A percentile compares a stretch with the other conserved stretches of the same genome.
Evolutionary conservation across 371 early-diverging fungal genomes (phyloP).

Genomic region (Saksenaea oblongispora): DNA sequence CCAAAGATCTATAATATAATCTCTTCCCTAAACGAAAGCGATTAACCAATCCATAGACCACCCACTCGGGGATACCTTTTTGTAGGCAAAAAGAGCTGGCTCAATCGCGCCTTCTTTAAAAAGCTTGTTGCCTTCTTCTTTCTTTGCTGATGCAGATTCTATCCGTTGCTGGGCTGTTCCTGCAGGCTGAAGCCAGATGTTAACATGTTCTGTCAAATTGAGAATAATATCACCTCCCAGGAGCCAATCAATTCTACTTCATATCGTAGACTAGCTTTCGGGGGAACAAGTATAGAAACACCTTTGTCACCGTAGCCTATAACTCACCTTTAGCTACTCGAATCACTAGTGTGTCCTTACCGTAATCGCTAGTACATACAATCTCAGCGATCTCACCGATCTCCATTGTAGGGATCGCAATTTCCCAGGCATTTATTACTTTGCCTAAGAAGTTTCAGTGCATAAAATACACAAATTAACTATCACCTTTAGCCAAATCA

Average conservation of each 20-base stretch:
- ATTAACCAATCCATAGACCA: not conserved
- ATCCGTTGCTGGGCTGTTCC: constrained; percentile 27
- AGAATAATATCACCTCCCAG: constrained; percentile 27
- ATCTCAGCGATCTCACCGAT: constrained; percentile 59
- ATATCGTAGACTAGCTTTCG: constrained; percentile 52
- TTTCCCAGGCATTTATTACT: constrained; percentile 62
- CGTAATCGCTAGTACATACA: constrained; percentile 55
- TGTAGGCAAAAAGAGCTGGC: constrained; percentile 38
- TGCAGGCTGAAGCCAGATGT: constrained; percentile 16
- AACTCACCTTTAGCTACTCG: constrained; percentile 6
- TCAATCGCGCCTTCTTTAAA: constrained; percentile 39
- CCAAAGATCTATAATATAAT: constrained; percentile 42
- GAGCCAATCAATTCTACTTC: constrained; percentile 55
- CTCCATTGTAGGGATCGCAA: constrained; percentile 62
- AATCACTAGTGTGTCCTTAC: constrained; percentile 36
- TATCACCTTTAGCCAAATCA: constrained; percentile 13
- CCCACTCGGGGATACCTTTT: constrained; percentile 16
- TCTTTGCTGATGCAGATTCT: constrained; percentile 47
- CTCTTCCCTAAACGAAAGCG: constrained; percentile 24
- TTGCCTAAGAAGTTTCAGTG: constrained; percentile 25
- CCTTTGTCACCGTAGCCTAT: constrained; percentile 64
- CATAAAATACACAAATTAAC: not conserved
- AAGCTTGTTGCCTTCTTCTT: constrained; percentile 54
- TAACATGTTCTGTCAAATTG: not conserved
- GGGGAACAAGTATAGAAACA: constrained; percentile 51